A percentile compares a stretch with the other conserved stretches of the same genome.
phyloP scores from a whole-genome alignment of 2,329 filamentous ascomycete species.

The Cladosporium colombiae region DNA sequence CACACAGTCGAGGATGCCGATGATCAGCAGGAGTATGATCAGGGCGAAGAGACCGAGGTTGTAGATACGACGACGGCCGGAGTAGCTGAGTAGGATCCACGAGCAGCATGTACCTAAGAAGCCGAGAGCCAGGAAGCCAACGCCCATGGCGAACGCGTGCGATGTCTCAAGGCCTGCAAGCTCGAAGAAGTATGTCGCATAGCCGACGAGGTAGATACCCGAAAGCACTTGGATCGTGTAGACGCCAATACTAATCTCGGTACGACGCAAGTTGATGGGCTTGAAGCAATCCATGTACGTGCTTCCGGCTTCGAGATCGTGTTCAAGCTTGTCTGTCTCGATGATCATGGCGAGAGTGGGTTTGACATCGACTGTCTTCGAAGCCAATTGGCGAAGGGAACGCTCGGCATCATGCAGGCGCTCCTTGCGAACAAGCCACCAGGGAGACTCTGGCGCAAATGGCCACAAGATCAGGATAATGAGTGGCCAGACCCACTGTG shows the following conservation, averaged over 20 bases:
- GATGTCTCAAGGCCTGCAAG: conserved; percentile 43
- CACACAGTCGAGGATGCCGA: conserved; percentile 44
- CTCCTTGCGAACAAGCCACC: conserved; percentile 42
- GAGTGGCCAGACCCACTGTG: conserved; percentile 47
- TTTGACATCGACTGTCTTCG: conserved; percentile 42
- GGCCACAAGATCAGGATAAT: conserved; percentile 41
- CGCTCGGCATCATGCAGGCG: conserved; percentile 39
- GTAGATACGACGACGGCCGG: conserved; percentile 45
- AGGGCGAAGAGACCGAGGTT: conserved; percentile 40
- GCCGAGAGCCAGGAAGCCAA: conserved; percentile 46
- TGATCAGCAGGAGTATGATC: conserved; percentile 39
- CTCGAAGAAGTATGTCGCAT: conserved; percentile 52
- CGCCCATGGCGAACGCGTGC: conserved; percentile 44
- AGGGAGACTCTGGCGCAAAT: conserved; percentile 43
- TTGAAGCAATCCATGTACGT: conserved; percentile 46
- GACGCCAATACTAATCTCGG: conserved; percentile 46
- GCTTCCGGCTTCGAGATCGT: conserved; percentile 42
- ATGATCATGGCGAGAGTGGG: conserved; percentile 44
- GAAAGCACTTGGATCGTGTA: conserved; percentile 47
- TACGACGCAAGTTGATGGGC: conserved; percentile 44
- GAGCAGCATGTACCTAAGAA: conserved; percentile 45
- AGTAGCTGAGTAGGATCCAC: conserved; percentile 42
- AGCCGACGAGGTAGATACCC: conserved; percentile 47
- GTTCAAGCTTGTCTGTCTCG: conserved; percentile 40
- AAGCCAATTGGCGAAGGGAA: conserved; percentile 40